phyloP scores from a whole-genome alignment of 495 filamentous ascomycete species.

The Xylaria scruposa region DNA sequence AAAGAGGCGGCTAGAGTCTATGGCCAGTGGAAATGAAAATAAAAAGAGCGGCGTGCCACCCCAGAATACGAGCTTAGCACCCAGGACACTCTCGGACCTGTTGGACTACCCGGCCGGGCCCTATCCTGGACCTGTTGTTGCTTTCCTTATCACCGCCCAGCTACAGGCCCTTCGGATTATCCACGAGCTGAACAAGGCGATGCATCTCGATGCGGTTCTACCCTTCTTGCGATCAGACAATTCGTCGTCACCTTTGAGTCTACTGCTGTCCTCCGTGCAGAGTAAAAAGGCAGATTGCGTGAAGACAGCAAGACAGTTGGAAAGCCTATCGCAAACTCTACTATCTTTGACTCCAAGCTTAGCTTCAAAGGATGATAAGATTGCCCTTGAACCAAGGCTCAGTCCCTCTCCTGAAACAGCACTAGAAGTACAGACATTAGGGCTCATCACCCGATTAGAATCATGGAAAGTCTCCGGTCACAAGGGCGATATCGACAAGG shows the following conservation, averaged over 20 bases:
- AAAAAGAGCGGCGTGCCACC: slow-evolving; percentile 37
- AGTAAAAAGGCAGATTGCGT: slow-evolving; percentile 51
- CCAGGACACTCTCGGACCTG: slow-evolving; percentile 64
- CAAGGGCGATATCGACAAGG: slow-evolving; percentile 68
- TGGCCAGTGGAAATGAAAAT: slow-evolving; percentile 37
- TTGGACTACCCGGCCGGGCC: slow-evolving; percentile 61
- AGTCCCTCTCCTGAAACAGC: slow-evolving; percentile 63
- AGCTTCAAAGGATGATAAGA: slow-evolving; percentile 58
- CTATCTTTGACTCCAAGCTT: slow-evolving; percentile 67
- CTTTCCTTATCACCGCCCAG: slow-evolving; percentile 60
- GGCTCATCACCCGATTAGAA: slow-evolving; percentile 66
- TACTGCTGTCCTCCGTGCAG: slow-evolving; percentile 63
- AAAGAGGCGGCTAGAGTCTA: slow-evolving; percentile 66
- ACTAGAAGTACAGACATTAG: slow-evolving; percentile 70
- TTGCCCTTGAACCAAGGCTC: slow-evolving; percentile 54
- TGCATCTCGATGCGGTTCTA: slow-evolving; percentile 58
- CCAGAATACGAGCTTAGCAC: slow-evolving; percentile 36
- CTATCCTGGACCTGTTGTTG: slow-evolving; percentile 48
- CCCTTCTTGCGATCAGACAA: slow-evolving; percentile 51
- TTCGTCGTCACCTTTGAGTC: slow-evolving; percentile 67
- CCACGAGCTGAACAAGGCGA: slow-evolving; percentile 54
- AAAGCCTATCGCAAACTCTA: slow-evolving; percentile 70
- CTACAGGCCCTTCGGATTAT: slow-evolving; percentile 59
- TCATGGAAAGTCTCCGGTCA: slow-evolving; percentile 80
- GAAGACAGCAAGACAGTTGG: slow-evolving; percentile 73